phyloP scores from a whole-genome alignment of 495 filamentous ascomycete genomes.

The Oidiodendron maius region DNA sequence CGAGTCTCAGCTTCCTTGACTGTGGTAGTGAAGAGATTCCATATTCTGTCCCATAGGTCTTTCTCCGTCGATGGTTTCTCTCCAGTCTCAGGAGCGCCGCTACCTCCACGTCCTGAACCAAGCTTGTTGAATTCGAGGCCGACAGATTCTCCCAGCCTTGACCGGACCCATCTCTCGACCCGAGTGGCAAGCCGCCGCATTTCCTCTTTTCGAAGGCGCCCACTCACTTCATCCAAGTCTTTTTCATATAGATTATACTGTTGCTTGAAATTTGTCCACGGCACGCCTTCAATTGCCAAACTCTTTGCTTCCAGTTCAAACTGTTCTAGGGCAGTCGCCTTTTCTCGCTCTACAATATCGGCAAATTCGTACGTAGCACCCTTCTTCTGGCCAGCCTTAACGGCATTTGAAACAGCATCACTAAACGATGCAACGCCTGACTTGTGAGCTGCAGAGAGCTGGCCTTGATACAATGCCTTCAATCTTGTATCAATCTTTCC shows the following conservation, averaged over 20 bases:
- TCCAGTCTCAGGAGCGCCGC: slow-evolving; percentile 70
- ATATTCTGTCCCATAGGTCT: slow-evolving; percentile 93
- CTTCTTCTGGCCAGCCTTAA: slow-evolving; percentile 88
- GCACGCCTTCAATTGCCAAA: slow-evolving; percentile 65
- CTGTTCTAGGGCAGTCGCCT: slow-evolving; percentile 61
- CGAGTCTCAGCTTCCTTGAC: slow-evolving; percentile 78
- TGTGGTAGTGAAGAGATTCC: slow-evolving; percentile 78
- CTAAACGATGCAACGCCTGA: slow-evolving; percentile 80
- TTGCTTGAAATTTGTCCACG: slow-evolving; percentile 68
- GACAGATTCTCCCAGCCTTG: slow-evolving; percentile 78
- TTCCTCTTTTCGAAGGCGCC: slow-evolving; percentile 79
- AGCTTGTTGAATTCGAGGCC: slow-evolving; percentile 93
- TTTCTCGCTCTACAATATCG: slow-evolving; percentile 82
- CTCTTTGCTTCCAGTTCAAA: slow-evolving; percentile 74
- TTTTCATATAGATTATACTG: slow-evolving; percentile 56
- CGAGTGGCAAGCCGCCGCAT: slow-evolving; percentile 88
- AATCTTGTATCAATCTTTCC: slow-evolving; percentile 78
- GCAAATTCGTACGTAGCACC: slow-evolving; percentile 88
- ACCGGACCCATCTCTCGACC: slow-evolving; percentile 88
- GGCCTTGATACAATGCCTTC: slow-evolving; percentile 80
- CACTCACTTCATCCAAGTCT: slow-evolving; percentile 82
- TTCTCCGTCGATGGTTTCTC: slow-evolving; percentile 57
- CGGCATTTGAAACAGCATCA: slow-evolving; percentile 68
- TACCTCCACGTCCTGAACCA: slow-evolving; percentile 75
- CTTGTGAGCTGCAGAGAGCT: slow-evolving; percentile 84